These are phyloP conservation scores for Alternaria arbusti DNA, from an alignment of 2,329 filamentous ascomycete genomes.

Conservation along the genomic window DNA sequence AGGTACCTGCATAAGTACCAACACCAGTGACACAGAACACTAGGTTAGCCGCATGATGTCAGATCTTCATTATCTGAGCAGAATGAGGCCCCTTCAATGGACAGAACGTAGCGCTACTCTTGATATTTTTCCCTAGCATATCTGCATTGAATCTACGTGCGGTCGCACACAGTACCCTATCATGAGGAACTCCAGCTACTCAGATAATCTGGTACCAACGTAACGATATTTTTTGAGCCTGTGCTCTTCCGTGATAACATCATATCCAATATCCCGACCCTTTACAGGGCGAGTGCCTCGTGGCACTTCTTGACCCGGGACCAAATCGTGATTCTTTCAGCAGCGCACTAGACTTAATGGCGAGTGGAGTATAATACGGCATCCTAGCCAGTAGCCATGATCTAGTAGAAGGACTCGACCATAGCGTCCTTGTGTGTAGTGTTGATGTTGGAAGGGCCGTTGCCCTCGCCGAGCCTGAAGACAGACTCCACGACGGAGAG, in stretches of 20 bases:
- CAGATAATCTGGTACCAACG: not conserved
- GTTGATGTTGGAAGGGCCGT: constrained; percentile 77
- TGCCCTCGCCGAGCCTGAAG: constrained; percentile 89
- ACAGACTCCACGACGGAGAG: constrained; percentile 95
- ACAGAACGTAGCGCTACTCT: not conserved
- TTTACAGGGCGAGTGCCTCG: not conserved
- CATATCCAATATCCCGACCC: not conserved
- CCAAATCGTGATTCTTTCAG: not conserved
- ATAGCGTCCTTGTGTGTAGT: constrained; percentile 94
- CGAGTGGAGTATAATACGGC: not conserved
- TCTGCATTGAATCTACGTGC: not conserved
- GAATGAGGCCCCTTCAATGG: not conserved
- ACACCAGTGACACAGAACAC: not conserved
- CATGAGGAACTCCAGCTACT: not conserved
- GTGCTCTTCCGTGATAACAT: not conserved
- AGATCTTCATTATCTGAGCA: not conserved
- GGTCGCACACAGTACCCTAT: not conserved
- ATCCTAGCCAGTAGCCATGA: not conserved
- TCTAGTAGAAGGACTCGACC: constrained; percentile 97
- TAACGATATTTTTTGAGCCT: not conserved
- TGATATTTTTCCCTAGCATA: not conserved
- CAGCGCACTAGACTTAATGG: not conserved
- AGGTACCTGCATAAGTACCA: constrained; percentile 8
- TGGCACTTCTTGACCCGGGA: not conserved
- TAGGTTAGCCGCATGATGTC: not conserved